A percentile compares a stretch with the other conserved stretches of the same genome.
Conservation (phyloP, 1,284 basidiomycete genomes). For the Moniliophthora roreri region DNA sequence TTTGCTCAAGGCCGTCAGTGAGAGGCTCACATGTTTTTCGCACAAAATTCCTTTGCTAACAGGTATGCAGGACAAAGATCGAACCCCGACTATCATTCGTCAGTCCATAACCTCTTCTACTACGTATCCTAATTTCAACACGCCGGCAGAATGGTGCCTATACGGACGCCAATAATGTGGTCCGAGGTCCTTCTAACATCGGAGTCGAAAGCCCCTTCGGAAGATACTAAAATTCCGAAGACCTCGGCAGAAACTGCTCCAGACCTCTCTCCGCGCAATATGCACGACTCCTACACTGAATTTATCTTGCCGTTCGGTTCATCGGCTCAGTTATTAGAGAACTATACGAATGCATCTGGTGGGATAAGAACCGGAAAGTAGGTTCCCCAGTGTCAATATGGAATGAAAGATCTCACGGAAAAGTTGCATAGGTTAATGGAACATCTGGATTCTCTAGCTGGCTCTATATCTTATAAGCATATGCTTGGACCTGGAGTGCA, state of each 20-base stretch:
- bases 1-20: constrained; percentile 57
- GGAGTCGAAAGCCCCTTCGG: constrained; percentile 23
- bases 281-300: constrained; percentile 73
- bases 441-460: constrained; percentile 80
- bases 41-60: background rate
- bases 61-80: constrained; percentile 43
- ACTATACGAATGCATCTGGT: constrained; percentile 69
- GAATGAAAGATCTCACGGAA: background rate
- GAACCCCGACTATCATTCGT: constrained; percentile 58
- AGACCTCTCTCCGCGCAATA: constrained; percentile 45
- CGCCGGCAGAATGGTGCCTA: constrained; percentile 45
- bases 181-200: constrained; percentile 49
- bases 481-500: constrained; percentile 65
- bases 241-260: constrained; percentile 18
- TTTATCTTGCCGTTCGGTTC: constrained; percentile 62
- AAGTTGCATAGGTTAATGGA: constrained; percentile 51
- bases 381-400: constrained; percentile 15
- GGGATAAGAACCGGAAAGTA: constrained; percentile 68
- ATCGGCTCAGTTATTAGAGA: constrained; percentile 55
- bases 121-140: background rate
- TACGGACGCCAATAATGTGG: constrained; percentile 52
- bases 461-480: constrained; percentile 82
- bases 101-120: constrained; percentile 20
- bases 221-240: constrained; percentile 17
- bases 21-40: constrained; percentile 28